Evolutionary conservation across 495 filamentous ascomycete genomes (phyloP), one percentile per base, ranked within the genome.

Genomic region (Monascus purpureus): DNA sequence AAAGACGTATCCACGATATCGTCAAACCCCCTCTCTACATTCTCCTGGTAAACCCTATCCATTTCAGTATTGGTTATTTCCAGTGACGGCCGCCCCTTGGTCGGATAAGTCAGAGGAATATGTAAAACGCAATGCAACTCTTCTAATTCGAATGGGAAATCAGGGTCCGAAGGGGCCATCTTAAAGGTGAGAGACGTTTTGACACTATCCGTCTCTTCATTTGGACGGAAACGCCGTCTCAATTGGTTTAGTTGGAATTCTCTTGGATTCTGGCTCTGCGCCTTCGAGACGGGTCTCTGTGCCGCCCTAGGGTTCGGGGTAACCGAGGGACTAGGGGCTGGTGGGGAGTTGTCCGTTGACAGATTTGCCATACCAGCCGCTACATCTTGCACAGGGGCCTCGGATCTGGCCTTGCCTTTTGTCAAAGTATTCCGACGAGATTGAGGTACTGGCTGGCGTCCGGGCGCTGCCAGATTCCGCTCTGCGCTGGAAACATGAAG

Each of bases 131-230:
- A 86, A 35, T 80, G 61, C n/a, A 92, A 57, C 13, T 62, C 61
- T 8, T 76, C 68, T 38, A 92, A 56, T 13, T 86, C 80, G 38
- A 81, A 92, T 4, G 83, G 77, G 38, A 88, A 88, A 46, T 92
- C 83, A 0, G 83, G 83, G 46, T 92, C 86, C n/a, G 82, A 87
- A 4, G 86, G 86, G 9, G 50, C 54, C 34, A 94, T 41, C 13
- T 59, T 62, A 49, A 93, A 82, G 0, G 56, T 50, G 13, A 87
- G 51, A 9, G 65, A 64, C 5, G 65, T 72, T 8, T 67, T 71
- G 31, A 65, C 57, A 20, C 65, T 50, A 33, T 68, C 52, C 7
- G 53, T 56, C 11, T 54, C 59, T 43, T 82, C 72, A 13, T 63
- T 59, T 17, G 80, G 76, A 27, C 61, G 67, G 47, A 73, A 92